Percentiles rank a stretch among this genome's conserved stretches.
These are phyloP conservation scores for Litchi chinensis DNA, from an alignment of 345 rosid species.

Conservation along the genomic window DNA sequence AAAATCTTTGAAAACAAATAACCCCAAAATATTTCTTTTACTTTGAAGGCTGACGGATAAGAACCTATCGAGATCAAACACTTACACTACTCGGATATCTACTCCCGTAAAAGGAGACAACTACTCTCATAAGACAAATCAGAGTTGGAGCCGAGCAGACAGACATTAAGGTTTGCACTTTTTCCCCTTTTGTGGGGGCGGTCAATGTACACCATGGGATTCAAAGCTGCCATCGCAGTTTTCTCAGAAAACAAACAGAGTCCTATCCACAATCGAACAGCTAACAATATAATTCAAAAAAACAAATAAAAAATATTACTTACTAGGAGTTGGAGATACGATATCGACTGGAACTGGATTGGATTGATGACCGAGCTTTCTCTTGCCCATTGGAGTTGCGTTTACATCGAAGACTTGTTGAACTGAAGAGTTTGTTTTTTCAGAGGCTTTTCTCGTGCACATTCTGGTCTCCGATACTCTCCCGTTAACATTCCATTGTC, in stretches of 20 bases:
- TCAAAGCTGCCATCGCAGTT: neutral
- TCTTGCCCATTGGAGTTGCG: conserved; percentile 18
- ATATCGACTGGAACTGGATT: conserved; percentile 25
- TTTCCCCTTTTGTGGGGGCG: too few relatives aligned
- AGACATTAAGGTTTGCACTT: neutral
- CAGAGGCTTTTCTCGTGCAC: neutral
- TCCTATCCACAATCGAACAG: neutral
- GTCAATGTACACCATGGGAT: too few relatives aligned
- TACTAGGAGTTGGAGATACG: conserved; percentile 14
- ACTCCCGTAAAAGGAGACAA: too few relatives aligned
- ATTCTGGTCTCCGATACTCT: neutral
- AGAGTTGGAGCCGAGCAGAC: neutral
- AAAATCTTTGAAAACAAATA: too few relatives aligned
- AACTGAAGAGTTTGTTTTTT: neutral
- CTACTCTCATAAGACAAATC: neutral
- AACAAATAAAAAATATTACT: neutral
- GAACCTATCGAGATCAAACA: too few relatives aligned
- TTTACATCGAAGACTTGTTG: neutral
- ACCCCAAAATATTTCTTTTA: too few relatives aligned
- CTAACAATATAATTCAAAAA: neutral
- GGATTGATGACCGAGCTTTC: conserved; percentile 13
- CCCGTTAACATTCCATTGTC: conserved; percentile 40
- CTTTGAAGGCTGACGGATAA: too few relatives aligned
- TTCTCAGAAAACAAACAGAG: conserved; percentile 1
- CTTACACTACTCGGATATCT: too few relatives aligned